Evolutionary conservation across 371 early-diverging fungal genomes (phyloP).

Genomic region (Syncephalastrum monosporum): DNA sequence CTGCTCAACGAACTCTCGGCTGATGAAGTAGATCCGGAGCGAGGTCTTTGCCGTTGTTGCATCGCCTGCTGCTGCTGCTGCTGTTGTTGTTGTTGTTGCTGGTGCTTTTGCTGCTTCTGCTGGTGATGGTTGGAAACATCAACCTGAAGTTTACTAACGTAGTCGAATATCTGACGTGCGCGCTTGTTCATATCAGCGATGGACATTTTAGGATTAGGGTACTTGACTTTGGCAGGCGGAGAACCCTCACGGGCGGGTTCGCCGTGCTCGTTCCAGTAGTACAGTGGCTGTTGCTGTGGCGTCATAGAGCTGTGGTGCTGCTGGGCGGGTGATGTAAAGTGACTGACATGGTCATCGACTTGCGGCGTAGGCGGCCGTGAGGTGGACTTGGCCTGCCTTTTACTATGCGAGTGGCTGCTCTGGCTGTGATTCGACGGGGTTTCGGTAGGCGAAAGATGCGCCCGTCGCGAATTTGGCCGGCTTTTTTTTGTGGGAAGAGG

Average conservation of each 20-base stretch:
- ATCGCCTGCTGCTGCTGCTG: background rate
- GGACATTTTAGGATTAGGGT: slow-evolving; percentile 52
- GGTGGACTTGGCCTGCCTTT: slow-evolving; percentile 9
- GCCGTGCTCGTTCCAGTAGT: slow-evolving; percentile 39
- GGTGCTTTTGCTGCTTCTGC: background rate
- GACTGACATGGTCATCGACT: background rate
- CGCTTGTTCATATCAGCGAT: slow-evolving; percentile 65
- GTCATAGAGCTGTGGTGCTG: slow-evolving; percentile 3
- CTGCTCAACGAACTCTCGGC: slow-evolving; percentile 32
- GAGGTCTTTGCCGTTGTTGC: slow-evolving; percentile 6
- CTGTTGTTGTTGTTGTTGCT: background rate
- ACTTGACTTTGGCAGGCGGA: slow-evolving; percentile 50
- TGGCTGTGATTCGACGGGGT: slow-evolving; percentile 4
- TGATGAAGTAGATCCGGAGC: slow-evolving; percentile 19
- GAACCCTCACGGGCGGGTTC: slow-evolving; percentile 36
- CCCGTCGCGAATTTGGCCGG: slow-evolving; percentile 9
- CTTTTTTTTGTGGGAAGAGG: slow-evolving; percentile 6
- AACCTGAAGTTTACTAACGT: slow-evolving; percentile 50
- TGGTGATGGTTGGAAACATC: slow-evolving; percentile 21
- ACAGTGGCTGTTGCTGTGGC: slow-evolving; percentile 6
- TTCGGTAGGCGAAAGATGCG: slow-evolving; percentile 6
- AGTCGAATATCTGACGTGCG: slow-evolving; percentile 56
- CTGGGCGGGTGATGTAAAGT: background rate
- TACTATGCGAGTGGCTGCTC: slow-evolving; percentile 5
- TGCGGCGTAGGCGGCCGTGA: slow-evolving; percentile 19